Base-by-base conservation (phyloP, 768 basidiomycete species). In the Amanita pallidorosea region DNA sequence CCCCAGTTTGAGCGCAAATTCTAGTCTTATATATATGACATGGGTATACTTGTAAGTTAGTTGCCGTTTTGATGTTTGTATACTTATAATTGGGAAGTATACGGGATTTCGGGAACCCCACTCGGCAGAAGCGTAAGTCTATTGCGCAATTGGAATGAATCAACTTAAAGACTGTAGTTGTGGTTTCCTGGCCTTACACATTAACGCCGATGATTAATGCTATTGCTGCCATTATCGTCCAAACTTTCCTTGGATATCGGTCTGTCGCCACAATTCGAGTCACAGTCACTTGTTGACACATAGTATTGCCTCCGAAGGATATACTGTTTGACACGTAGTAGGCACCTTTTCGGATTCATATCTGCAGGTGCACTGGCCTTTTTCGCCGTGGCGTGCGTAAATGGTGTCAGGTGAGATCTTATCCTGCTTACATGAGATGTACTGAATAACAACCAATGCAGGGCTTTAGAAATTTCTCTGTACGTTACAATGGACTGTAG, bases 181-280 rank as follows among this genome's bases (percentile, higher is more conserved):
- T 35, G n/a, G 17, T 29, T 29, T 29, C 47, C 5, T 56, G 55
- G 53, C 47, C 55, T 27, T 47, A 51, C 33, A 17, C 53, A 7
- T 54, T 50, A 31, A 41, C 48, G 17, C 48, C 53, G 5, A 51
- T 56, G n/a, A 53, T 42, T 23, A 56, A 41, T 3, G 53, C 55
- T 18, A 35, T 49, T 20, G 34, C 53, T 13, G 55, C 55, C 7
- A 9, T 53, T 5, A 36, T 46, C 7, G 49, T 47, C 7, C 55
- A 56, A 27, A 17, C 41, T 17, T 40, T 48, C 41, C 47, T 54
- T 27, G 48, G 13, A 1, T 46, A 47, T 22, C 37, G 55, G 51
- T 52, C 12, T 4, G 45, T 31, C 29, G 11, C 11, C 8, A 17
- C 11, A 15, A 18, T 37, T 20, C 13, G 6, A 40, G 18, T 20